Conservation (phyloP, 371 early-diverging fungal species). For the Nematocida homosporus region DNA sequence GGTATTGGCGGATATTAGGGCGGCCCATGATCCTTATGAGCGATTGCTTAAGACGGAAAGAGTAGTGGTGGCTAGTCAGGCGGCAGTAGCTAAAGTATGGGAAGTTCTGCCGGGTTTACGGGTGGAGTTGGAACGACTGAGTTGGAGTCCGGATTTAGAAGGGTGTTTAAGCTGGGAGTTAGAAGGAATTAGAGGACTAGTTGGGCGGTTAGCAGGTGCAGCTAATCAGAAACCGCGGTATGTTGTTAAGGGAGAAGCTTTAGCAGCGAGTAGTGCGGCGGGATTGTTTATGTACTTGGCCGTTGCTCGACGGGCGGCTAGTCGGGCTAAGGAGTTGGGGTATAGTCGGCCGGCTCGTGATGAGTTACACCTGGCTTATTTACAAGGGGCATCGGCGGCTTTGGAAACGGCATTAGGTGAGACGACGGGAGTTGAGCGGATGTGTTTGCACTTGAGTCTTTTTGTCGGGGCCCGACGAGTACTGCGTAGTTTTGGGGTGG, state of each 20-base stretch:
- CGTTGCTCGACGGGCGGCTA: neutral
- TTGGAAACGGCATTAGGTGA: too few relatives aligned
- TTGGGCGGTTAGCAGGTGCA: neutral
- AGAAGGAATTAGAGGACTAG: slow-evolving; percentile 13
- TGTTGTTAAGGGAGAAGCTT: slow-evolving; percentile 17
- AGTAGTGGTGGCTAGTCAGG: neutral
- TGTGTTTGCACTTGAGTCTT: slow-evolving; percentile 27
- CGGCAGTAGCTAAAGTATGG: neutral
- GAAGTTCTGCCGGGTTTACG: neutral
- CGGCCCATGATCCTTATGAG: slow-evolving; percentile 29
- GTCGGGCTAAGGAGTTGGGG: neutral
- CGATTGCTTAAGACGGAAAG: slow-evolving; percentile 32
- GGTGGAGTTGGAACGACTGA: neutral
- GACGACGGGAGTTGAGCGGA: too few relatives aligned
- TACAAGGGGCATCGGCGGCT: slow-evolving; percentile 15
- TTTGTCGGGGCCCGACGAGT: slow-evolving; percentile 13
- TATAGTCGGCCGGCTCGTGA: slow-evolving; percentile 6
- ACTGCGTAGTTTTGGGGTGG: neutral
- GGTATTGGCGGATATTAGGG: neutral
- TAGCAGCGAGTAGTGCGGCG: slow-evolving; percentile 1
- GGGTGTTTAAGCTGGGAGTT: slow-evolving; percentile 4
- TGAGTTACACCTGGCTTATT: neutral
- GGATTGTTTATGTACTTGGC: slow-evolving; percentile 32
- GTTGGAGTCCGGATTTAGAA: neutral
- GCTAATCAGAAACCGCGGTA: neutral